A percentile compares a stretch with the other conserved stretches of the same genome.
Evolutionary conservation across 2,329 filamentous ascomycete genomes (phyloP).

Genomic region (Venturia oleaginea): DNA sequence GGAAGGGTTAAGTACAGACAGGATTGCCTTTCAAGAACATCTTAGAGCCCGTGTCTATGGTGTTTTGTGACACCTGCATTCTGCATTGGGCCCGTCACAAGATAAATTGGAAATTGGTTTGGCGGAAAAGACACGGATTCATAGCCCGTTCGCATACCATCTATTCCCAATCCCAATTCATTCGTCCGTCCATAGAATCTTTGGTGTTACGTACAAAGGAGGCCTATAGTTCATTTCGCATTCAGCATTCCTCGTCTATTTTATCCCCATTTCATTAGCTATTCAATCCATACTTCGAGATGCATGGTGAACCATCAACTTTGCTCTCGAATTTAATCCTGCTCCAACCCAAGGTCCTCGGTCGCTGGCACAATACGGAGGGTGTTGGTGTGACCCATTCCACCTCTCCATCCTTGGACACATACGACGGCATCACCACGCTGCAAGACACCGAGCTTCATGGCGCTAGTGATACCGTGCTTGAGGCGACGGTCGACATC

Average conservation of each 20-base stretch:
- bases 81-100: too few species aligned
- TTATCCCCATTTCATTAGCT: background rate
- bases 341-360: slow-evolving; percentile 41
- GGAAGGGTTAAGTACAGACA: too few species aligned
- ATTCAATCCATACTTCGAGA: background rate
- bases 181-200: background rate
- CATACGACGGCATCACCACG: slow-evolving; percentile 69
- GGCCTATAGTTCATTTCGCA: background rate
- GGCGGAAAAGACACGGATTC: background rate
- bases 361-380: slow-evolving; percentile 43
- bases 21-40: too few species aligned
- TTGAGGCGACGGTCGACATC: slow-evolving; percentile 96
- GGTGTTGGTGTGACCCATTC: slow-evolving; percentile 88
- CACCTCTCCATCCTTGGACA: slow-evolving; percentile 85
- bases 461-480: slow-evolving; percentile 85
- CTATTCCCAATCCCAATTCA: background rate
- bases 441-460: slow-evolving; percentile 68
- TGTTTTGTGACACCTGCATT: too few species aligned
- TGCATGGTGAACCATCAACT: background rate
- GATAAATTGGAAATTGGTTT: background rate
- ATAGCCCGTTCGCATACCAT: background rate
- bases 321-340: slow-evolving; percentile 20
- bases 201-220: background rate
- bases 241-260: background rate
- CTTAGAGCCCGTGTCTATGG: too few species aligned